phyloP scores from a whole-genome alignment of 352 stramenopile genomes.

The Peronosclerospora sorghi region DNA sequence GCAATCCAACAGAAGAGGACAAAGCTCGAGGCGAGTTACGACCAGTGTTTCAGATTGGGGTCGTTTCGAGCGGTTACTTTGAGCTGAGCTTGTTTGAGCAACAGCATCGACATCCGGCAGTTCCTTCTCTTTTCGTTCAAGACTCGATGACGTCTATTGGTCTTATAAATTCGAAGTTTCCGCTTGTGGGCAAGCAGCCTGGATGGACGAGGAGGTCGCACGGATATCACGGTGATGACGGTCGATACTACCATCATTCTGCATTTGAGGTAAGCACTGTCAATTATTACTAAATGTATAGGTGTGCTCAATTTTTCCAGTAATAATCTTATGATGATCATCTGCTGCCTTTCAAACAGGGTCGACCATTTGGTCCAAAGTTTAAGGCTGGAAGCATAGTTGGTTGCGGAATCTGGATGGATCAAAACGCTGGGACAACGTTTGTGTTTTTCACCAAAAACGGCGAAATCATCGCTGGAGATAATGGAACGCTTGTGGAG shows the following conservation, averaged over 20 bases:
- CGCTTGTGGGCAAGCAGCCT: constrained; percentile 50
- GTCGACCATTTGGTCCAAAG: constrained; percentile 18
- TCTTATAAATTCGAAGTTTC: constrained; percentile 37
- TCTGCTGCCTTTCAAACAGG: constrained; percentile 12
- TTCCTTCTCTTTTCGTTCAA: constrained; percentile 5
- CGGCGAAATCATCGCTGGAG: constrained; percentile 38
- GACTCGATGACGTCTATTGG: constrained; percentile 54
- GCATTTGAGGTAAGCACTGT: constrained; percentile 22
- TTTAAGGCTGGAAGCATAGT: constrained; percentile 22
- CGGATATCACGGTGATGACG: constrained; percentile 76
- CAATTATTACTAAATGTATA: not conserved
- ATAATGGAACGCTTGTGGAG: constrained; percentile 21
- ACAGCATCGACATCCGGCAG: constrained; percentile 10
- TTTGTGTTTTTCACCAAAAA: constrained; percentile 72
- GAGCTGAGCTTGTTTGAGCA: constrained; percentile 45
- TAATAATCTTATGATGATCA: not conserved
- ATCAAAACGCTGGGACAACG: constrained; percentile 6
- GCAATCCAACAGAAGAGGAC: constrained; percentile 10
- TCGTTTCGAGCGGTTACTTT: constrained; percentile 60
- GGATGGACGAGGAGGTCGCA: constrained; percentile 55
- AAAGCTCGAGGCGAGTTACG: constrained; percentile 3
- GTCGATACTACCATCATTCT: constrained; percentile 46
- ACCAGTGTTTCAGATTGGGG: constrained; percentile 32
- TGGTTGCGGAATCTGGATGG: constrained; percentile 25
- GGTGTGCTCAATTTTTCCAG: not conserved